phyloP scores from a whole-genome alignment of 169 alveolate species.

The Ichthyophthirius multifiliis region DNA sequence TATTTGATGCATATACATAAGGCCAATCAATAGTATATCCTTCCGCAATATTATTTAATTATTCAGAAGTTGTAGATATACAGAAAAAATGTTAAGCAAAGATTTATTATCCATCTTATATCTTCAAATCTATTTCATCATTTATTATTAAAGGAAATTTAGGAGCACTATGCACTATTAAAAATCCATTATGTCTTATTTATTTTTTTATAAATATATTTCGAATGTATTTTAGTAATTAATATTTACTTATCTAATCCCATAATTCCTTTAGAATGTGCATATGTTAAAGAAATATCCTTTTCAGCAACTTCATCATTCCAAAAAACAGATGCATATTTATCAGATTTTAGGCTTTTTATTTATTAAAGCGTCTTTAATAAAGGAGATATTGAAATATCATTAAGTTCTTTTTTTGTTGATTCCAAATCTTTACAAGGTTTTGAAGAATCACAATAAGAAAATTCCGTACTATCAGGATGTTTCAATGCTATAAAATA shows the following conservation, averaged over 20 bases:
- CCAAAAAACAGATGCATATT: not conserved
- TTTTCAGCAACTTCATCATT: not conserved
- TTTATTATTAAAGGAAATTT: not conserved
- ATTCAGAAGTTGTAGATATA: not conserved
- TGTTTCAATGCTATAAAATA: not conserved
- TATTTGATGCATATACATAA: not conserved
- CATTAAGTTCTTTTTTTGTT: not conserved
- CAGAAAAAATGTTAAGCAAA: conserved; percentile 8
- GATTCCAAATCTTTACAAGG: not conserved
- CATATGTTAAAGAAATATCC: not conserved
- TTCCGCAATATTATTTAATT: not conserved
- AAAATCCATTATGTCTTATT: not conserved
- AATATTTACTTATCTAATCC: not conserved
- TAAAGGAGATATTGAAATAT: not conserved
- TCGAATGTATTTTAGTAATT: too few relatives aligned
- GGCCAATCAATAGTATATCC: not conserved
- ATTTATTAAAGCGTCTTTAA: not conserved
- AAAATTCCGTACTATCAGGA: not conserved
- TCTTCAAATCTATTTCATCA: not conserved
- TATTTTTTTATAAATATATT: too few relatives aligned
- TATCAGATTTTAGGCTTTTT: not conserved
- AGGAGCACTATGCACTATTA: conserved; percentile 5
- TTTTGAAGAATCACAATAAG: not conserved
- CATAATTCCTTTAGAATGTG: not conserved
- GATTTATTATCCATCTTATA: not conserved